Conservation (phyloP, 257 asterid genomes). For the Striga asiatica region DNA sequence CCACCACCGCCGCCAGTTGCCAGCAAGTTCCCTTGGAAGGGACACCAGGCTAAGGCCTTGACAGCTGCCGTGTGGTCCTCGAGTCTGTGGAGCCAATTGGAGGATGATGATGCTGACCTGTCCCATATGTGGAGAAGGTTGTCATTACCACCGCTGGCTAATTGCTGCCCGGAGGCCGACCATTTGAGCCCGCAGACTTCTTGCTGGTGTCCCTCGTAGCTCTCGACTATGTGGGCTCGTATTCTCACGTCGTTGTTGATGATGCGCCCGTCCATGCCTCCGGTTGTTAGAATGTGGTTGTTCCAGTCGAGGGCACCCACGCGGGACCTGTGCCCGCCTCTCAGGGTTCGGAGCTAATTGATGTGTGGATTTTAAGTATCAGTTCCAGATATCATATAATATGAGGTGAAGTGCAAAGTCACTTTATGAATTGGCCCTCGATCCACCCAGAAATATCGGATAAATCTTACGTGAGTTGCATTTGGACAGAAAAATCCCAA, state of each 20-base stretch:
- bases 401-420: too few species aligned
- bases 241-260: constrained; percentile 66
- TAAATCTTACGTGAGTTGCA: too few species aligned
- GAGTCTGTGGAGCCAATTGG: constrained; percentile 70
- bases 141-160: constrained; percentile 80
- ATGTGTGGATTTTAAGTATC: not conserved
- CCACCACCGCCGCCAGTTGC: constrained; percentile 79
- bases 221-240: constrained; percentile 45
- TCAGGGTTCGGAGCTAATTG: constrained; percentile 31
- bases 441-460: too few species aligned
- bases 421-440: too few species aligned
- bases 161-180: constrained; percentile 78
- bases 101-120: constrained; percentile 52
- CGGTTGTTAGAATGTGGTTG: constrained; percentile 57
- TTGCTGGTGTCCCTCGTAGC: constrained; percentile 58
- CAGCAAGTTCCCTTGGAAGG: constrained; percentile 65
- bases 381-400: too few species aligned
- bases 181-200: constrained; percentile 82
- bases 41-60: constrained; percentile 87
- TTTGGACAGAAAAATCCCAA: too few species aligned
- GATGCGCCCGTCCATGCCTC: constrained; percentile 76
- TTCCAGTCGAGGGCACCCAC: constrained; percentile 78
- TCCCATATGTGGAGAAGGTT: constrained; percentile 84
- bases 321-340: constrained; percentile 51
- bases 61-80: constrained; percentile 80